A percentile compares a stretch with the other conserved stretches of the same genome.
Evolutionary conservation across 768 basidiomycete genomes (phyloP).

Genomic region (Saitozyma podzolica): DNA sequence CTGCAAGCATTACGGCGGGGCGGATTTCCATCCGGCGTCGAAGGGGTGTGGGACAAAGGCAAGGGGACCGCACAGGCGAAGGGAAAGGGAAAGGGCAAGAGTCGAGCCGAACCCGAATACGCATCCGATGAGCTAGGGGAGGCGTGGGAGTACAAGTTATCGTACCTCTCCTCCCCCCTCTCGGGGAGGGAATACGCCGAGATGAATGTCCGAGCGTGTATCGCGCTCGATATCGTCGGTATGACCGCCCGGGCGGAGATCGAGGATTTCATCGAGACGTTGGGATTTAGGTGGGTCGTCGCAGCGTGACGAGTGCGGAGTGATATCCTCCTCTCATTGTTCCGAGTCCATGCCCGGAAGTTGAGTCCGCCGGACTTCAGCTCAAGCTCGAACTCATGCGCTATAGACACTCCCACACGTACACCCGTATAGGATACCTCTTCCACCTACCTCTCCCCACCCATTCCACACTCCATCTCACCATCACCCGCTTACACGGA

Average conservation of each 20-base stretch:
- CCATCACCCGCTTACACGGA: constrained; percentile 8
- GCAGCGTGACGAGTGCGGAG: background rate
- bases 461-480: constrained; percentile 8
- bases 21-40: background rate
- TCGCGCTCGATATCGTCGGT: constrained; percentile 26
- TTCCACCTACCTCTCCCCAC: constrained; percentile 10
- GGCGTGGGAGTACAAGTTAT: constrained; percentile 19
- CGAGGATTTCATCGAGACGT: constrained; percentile 22
- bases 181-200: constrained; percentile 31
- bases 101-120: background rate
- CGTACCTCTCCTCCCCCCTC: constrained; percentile 28
- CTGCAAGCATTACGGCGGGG: constrained; percentile 11
- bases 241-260: constrained; percentile 15
- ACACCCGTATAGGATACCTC: constrained; percentile 18
- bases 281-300: constrained; percentile 40
- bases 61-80: too few relatives aligned
- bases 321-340: background rate
- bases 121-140: background rate
- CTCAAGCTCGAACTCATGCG: too few relatives aligned
- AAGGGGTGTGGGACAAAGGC: too few relatives aligned
- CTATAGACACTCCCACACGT: constrained; percentile 31
- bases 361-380: too few relatives aligned
- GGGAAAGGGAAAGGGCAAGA: constrained; percentile 19
- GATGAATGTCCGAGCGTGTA: constrained; percentile 25
- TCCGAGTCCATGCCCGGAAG: background rate